These are phyloP conservation scores for Aspergillus biplanus DNA, from an alignment of 495 filamentous ascomycete species.

Conservation along the genomic window DNA sequence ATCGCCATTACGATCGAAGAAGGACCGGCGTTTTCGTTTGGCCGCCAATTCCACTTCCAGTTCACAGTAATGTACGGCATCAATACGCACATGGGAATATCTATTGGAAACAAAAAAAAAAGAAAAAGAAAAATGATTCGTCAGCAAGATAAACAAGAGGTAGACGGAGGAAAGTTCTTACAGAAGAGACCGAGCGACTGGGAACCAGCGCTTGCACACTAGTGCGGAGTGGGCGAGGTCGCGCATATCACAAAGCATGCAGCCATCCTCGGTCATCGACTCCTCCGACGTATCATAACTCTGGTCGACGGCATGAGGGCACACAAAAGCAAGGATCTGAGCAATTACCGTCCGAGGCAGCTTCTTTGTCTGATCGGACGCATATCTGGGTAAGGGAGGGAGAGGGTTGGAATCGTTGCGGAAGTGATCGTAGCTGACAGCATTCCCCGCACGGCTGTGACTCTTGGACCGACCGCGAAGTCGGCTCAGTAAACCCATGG, in stretches of 20 bases:
- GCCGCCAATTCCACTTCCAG: conserved; percentile 79
- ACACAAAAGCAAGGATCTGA: conserved; percentile 78
- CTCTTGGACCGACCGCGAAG: conserved; percentile 40
- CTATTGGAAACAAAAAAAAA: conserved; percentile 44
- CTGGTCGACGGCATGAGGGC: conserved; percentile 78
- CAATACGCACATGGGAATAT: conserved; percentile 89
- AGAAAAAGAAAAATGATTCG: neutral
- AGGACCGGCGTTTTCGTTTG: conserved; percentile 73
- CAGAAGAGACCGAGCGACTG: conserved; percentile 57
- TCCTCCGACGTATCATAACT: conserved; percentile 82
- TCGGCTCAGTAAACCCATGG: conserved; percentile 44
- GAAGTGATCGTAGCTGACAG: conserved; percentile 28
- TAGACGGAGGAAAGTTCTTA: conserved; percentile 29
- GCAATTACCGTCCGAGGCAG: conserved; percentile 68
- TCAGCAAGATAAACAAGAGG: conserved; percentile 11
- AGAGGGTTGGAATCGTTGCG: conserved; percentile 18
- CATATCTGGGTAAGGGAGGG: conserved; percentile 28
- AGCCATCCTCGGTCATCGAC: conserved; percentile 79
- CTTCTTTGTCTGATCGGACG: conserved; percentile 49
- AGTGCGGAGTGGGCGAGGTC: conserved; percentile 80
- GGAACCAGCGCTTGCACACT: conserved; percentile 75
- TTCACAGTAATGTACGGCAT: conserved; percentile 92
- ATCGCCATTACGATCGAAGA: conserved; percentile 74
- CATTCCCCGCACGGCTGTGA: conserved; percentile 38
- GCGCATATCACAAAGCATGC: conserved; percentile 94